These are phyloP conservation scores for Podaxis rugospora DNA, from an alignment of 768 basidiomycete species.

Conservation along the genomic window DNA sequence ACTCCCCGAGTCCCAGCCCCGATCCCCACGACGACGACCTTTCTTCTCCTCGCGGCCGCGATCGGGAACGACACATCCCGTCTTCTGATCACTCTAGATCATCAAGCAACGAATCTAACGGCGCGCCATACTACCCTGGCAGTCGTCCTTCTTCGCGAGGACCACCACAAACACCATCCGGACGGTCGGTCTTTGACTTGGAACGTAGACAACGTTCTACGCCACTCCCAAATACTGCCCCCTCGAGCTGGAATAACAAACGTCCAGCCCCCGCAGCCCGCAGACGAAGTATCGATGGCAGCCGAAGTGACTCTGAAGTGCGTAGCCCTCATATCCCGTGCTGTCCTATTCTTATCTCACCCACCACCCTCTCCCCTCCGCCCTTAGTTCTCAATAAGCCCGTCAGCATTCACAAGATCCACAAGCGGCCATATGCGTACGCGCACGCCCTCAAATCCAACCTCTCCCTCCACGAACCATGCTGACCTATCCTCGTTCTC, in stretches of 20 bases:
- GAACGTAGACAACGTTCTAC: conserved; percentile 67
- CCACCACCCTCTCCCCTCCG: neutral
- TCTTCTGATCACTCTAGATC: conserved; percentile 33
- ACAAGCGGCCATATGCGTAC: conserved; percentile 38
- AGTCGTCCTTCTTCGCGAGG: conserved; percentile 54
- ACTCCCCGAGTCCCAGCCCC: conserved; percentile 37
- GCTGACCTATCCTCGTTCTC: conserved; percentile 24
- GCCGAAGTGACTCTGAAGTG: conserved; percentile 75
- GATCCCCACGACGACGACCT: conserved; percentile 27
- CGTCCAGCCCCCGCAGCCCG: conserved; percentile 64
- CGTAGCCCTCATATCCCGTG: conserved; percentile 15
- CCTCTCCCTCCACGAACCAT: conserved; percentile 38
- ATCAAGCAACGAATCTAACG: conserved; percentile 51
- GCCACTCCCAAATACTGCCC: conserved; percentile 49
- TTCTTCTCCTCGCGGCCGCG: conserved; percentile 33
- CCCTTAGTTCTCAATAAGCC: conserved; percentile 8
- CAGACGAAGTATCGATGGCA: conserved; percentile 73
- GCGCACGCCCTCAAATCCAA: conserved; percentile 73
- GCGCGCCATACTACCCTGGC: conserved; percentile 32
- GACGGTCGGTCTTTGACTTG: conserved; percentile 63
- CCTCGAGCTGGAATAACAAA: conserved; percentile 68
- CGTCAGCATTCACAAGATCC: conserved; percentile 34
- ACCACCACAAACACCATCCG: conserved; percentile 49
- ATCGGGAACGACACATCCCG: conserved; percentile 11
- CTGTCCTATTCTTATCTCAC: neutral